Conservation (phyloP, 2,329 filamentous ascomycete genomes). For the Xenosphaeropsis pyriputrescens region DNA sequence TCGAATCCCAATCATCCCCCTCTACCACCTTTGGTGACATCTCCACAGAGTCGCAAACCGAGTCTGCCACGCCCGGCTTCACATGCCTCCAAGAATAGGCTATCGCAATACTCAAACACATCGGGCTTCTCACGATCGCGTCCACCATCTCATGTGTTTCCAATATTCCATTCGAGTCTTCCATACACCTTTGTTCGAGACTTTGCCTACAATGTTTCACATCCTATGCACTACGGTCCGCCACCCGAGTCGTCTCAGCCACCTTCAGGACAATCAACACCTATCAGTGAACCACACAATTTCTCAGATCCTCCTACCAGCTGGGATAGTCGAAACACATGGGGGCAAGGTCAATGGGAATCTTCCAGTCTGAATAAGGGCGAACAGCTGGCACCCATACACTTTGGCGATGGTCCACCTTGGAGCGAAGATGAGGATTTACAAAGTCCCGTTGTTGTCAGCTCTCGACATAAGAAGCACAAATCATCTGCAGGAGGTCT, state of each 20-base stretch:
- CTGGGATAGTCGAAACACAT: constrained; percentile 57
- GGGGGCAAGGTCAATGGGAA: constrained; percentile 29
- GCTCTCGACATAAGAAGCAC: constrained; percentile 73
- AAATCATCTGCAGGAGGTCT: constrained; percentile 48
- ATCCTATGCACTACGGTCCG: constrained; percentile 91
- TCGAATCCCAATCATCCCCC: constrained; percentile 37
- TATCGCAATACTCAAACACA: constrained; percentile 70
- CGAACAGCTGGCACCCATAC: constrained; percentile 65
- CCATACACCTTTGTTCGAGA: constrained; percentile 85
- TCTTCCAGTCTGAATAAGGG: constrained; percentile 38
- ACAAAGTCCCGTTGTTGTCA: constrained; percentile 75
- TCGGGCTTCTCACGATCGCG: constrained; percentile 58
- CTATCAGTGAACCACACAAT: constrained; percentile 59
- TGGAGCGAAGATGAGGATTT: constrained; percentile 95
- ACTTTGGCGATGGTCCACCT: constrained; percentile 77
- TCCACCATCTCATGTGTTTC: constrained; percentile 68
- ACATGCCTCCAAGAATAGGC: constrained; percentile 64
- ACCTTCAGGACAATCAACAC: constrained; percentile 72
- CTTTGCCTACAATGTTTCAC: constrained; percentile 74
- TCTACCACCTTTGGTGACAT: constrained; percentile 40
- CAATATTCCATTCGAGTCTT: constrained; percentile 72
- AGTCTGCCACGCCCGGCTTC: constrained; percentile 53
- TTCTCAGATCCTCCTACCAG: constrained; percentile 68
- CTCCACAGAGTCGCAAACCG: constrained; percentile 38
- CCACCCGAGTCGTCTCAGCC: constrained; percentile 56